Conservation (phyloP, 2,329 filamentous ascomycete species). For the Annulohypoxylon truncatum region DNA sequence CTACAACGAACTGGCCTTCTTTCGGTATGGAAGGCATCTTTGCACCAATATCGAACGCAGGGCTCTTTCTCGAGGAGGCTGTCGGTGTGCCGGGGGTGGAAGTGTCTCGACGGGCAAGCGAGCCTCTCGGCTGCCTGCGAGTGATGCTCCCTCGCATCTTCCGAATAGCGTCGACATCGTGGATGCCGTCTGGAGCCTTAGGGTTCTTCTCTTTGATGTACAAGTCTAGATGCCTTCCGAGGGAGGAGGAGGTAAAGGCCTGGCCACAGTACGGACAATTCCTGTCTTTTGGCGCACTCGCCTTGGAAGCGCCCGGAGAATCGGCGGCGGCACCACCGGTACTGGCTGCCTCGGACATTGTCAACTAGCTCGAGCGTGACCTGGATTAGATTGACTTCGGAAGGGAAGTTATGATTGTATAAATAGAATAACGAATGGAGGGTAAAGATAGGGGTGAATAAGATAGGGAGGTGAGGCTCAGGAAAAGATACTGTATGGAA, state of each 20-base stretch:
- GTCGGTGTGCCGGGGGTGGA: conserved; percentile 70
- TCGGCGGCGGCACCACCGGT: conserved; percentile 43
- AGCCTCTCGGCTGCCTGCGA: conserved; percentile 80
- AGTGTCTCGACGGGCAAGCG: conserved; percentile 68
- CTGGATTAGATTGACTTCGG: background rate
- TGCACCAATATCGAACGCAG: conserved; percentile 54
- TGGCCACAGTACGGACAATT: conserved; percentile 89
- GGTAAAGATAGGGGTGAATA: background rate
- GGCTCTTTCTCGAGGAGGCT: conserved; percentile 55
- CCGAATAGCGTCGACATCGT: conserved; percentile 89
- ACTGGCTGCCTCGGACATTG: conserved; percentile 40
- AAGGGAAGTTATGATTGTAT: conserved; percentile 14
- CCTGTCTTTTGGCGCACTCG: conserved; percentile 80
- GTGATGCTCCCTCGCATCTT: conserved; percentile 88
- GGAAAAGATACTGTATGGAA: conserved; percentile 32
- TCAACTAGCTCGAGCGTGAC: conserved; percentile 7
- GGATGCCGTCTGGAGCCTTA: conserved; percentile 84
- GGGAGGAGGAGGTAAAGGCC: conserved; percentile 90
- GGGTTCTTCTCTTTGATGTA: conserved; percentile 96
- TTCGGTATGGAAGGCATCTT: conserved; percentile 56
- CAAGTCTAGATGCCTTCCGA: conserved; percentile 92
- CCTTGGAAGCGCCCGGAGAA: conserved; percentile 55
- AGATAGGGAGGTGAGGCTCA: conserved; percentile 10
- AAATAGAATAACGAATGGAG: conserved; percentile 15
- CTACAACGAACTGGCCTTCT: conserved; percentile 57